Percentiles rank a stretch among this genome's conserved stretches.
Evolutionary conservation across 768 basidiomycete genomes (phyloP).

Genomic region (Rubroboletus satanas): DNA sequence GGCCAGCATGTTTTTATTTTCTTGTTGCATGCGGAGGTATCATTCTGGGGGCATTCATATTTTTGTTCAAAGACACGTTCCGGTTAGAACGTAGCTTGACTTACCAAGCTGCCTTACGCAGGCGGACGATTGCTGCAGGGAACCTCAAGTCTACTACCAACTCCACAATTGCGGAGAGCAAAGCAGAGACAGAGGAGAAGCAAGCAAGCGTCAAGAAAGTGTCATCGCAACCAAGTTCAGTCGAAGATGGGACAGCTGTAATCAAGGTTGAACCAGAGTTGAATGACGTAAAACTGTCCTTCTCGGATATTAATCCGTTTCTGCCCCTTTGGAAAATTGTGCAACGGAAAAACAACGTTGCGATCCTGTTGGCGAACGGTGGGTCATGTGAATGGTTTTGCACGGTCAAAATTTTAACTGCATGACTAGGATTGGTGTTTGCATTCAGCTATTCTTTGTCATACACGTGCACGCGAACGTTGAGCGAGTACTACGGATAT

Average conservation of each 20-base stretch:
- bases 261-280: slow-evolving; percentile 12
- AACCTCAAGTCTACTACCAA: slow-evolving; percentile 22
- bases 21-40: slow-evolving; percentile 58
- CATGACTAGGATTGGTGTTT: slow-evolving; percentile 56
- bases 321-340: slow-evolving; percentile 58
- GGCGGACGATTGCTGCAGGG: slow-evolving; percentile 32
- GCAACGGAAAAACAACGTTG: slow-evolving; percentile 60
- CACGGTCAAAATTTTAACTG: slow-evolving; percentile 5
- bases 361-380: slow-evolving; percentile 44
- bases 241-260: slow-evolving; percentile 23
- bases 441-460: slow-evolving; percentile 66
- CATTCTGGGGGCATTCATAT: slow-evolving; percentile 52
- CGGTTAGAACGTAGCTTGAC: slow-evolving; percentile 75
- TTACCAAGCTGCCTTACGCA: slow-evolving; percentile 65
- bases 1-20: slow-evolving; percentile 86
- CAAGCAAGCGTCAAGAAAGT: slow-evolving; percentile 14
- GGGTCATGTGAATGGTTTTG: neutral
- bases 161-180: slow-evolving; percentile 11
- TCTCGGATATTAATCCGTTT: slow-evolving; percentile 74
- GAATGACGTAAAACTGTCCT: slow-evolving; percentile 46
- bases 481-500: slow-evolving; percentile 61
- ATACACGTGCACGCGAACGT: slow-evolving; percentile 72
- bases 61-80: slow-evolving; percentile 80
- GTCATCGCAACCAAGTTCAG: slow-evolving; percentile 8
- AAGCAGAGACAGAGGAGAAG: slow-evolving; percentile 10